A percentile compares a stretch with the other conserved stretches of the same genome.
These are phyloP conservation scores for Postia placenta DNA, from an alignment of 768 basidiomycete species.

Conservation along the genomic window DNA sequence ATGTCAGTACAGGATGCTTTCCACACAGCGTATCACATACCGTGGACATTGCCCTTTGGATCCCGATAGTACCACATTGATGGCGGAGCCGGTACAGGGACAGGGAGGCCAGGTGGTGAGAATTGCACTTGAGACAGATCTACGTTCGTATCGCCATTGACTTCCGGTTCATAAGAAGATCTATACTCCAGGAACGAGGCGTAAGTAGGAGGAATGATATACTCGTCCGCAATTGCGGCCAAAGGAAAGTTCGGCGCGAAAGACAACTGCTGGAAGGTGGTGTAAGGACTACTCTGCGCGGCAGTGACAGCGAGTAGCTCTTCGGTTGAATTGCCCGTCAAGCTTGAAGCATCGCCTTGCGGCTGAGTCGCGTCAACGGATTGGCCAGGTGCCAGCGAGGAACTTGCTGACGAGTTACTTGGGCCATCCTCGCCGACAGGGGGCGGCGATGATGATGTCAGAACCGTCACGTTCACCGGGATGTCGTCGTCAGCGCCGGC, in stretches of 20 bases:
- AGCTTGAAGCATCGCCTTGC: slow-evolving; percentile 26
- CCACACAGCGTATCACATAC: slow-evolving; percentile 33
- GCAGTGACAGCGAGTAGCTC: slow-evolving; percentile 64
- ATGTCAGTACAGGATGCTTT: slow-evolving; percentile 8
- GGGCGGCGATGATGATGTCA: slow-evolving; percentile 44
- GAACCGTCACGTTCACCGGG: slow-evolving; percentile 55
- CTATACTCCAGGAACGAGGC: slow-evolving; percentile 70
- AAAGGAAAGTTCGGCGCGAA: slow-evolving; percentile 88
- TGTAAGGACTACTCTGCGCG: slow-evolving; percentile 76
- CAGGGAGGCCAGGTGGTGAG: slow-evolving; percentile 73
- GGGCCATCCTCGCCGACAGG: slow-evolving; percentile 11
- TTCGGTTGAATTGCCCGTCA: slow-evolving; percentile 44
- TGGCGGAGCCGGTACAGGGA: slow-evolving; percentile 61
- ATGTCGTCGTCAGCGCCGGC: slow-evolving; percentile 36
- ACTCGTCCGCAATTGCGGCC: slow-evolving; percentile 83
- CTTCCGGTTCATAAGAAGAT: slow-evolving; percentile 53
- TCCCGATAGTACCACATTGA: slow-evolving; percentile 81
- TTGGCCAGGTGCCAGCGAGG: slow-evolving; percentile 32
- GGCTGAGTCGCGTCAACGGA: slow-evolving; percentile 18
- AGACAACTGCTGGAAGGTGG: slow-evolving; percentile 84
- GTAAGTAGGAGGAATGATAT: slow-evolving; percentile 89
- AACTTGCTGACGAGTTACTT: slow-evolving; percentile 23
- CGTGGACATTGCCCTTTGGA: slow-evolving; percentile 74
- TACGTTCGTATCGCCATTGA: slow-evolving; percentile 31
- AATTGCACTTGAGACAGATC: slow-evolving; percentile 63